Percentiles rank a stretch among this genome's conserved stretches.
phyloP scores from a whole-genome alignment of 768 basidiomycete species.

The Epithele typhae region DNA sequence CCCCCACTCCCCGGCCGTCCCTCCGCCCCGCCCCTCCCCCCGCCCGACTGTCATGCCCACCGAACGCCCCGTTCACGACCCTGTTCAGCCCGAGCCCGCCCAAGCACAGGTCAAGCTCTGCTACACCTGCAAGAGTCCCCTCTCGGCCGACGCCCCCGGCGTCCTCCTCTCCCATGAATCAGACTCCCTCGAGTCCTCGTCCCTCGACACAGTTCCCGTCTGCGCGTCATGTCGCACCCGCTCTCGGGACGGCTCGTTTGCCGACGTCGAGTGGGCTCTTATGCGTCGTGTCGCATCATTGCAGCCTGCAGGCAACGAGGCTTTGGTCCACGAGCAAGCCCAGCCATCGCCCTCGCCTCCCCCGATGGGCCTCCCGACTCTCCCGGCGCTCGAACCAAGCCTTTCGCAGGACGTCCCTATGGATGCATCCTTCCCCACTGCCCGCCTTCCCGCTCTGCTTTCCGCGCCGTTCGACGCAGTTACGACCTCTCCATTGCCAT shows the following conservation, averaged over 20 bases:
- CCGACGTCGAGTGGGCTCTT: constrained; percentile 28
- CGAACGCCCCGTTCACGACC: constrained; percentile 35
- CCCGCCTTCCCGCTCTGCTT: neutral
- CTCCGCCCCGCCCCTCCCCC: constrained; percentile 13
- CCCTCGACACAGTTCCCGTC: constrained; percentile 31
- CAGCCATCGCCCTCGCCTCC: constrained; percentile 12
- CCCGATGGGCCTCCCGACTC: constrained; percentile 13
- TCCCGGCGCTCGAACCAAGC: constrained; percentile 16
- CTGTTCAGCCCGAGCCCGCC: constrained; percentile 18
- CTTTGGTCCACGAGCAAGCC: constrained; percentile 11
- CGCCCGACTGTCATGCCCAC: constrained; percentile 43
- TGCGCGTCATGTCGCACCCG: constrained; percentile 47
- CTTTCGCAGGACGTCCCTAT: constrained; percentile 36
- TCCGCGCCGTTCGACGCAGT: neutral
- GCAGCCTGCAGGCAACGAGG: constrained; percentile 30
- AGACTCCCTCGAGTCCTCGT: constrained; percentile 15
- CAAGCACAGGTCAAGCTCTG: constrained; percentile 31
- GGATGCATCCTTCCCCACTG: constrained; percentile 18
- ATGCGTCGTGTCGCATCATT: constrained; percentile 24
- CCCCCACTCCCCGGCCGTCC: constrained; percentile 11
- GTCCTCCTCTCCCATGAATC: constrained; percentile 22
- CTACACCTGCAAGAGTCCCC: constrained; percentile 27
- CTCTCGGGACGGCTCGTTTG: constrained; percentile 19
- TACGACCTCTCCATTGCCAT: constrained; percentile 1
- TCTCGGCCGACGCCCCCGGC: constrained; percentile 25